A percentile compares a stretch with the other conserved stretches of the same genome.
phyloP scores from a whole-genome alignment of 176 grass and related monocot species.

The Bonia amplexicaulis region DNA sequence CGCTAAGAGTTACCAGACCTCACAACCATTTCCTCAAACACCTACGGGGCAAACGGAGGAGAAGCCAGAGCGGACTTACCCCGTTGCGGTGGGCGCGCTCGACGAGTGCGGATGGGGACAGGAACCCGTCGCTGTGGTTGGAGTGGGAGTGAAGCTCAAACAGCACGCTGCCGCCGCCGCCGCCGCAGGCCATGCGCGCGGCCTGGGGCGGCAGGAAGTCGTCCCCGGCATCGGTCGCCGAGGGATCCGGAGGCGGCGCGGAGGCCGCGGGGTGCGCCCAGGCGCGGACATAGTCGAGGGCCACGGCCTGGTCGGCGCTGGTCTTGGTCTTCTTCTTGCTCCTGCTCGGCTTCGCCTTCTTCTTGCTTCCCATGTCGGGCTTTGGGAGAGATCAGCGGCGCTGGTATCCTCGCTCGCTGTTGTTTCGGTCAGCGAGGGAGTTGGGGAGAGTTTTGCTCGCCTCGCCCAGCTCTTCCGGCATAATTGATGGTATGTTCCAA shows the following conservation, averaged over 20 bases:
- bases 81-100: constrained; percentile 75
- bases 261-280: constrained; percentile 45
- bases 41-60: neutral
- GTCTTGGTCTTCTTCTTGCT: constrained; percentile 42
- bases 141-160: constrained; percentile 94
- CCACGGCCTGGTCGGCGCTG: constrained; percentile 46
- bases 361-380: constrained; percentile 56
- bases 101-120: constrained; percentile 80
- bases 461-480: neutral
- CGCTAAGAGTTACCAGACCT: neutral
- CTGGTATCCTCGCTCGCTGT: neutral
- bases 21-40: constrained; percentile 29
- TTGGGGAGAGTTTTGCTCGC: neutral
- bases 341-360: constrained; percentile 40
- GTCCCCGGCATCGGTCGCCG: constrained; percentile 13
- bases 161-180: constrained; percentile 30
- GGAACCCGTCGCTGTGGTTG: constrained; percentile 81
- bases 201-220: constrained; percentile 54
- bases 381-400: neutral
- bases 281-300: constrained; percentile 59
- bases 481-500: too few species aligned
- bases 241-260: neutral
- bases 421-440: neutral
- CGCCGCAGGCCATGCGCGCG: constrained; percentile 16
- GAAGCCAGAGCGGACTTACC: constrained; percentile 10